Evolutionary conservation across 140 eudicot genomes (phyloP).

Genomic region (Erigeron philadelphicus): DNA sequence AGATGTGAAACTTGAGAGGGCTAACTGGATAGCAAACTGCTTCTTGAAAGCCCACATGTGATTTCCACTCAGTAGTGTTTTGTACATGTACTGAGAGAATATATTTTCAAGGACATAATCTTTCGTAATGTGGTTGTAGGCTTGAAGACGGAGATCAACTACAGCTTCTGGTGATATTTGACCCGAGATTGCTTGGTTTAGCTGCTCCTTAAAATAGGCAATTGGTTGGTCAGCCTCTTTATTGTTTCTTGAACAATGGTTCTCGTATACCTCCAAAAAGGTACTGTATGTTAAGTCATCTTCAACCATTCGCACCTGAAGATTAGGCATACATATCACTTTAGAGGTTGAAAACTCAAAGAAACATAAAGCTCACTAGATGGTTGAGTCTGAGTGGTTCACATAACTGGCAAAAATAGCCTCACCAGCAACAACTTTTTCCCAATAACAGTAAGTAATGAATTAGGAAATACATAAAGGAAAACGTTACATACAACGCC

Average conservation of each 20-base stretch:
- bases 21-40: slow-evolving; percentile 94
- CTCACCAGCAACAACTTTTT: no score
- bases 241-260: slow-evolving; percentile 92
- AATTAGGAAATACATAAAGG: no score
- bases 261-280: slow-evolving; percentile 97
- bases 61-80: slow-evolving; percentile 70
- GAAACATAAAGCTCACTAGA: background rate
- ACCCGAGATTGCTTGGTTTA: slow-evolving; percentile 91
- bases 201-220: slow-evolving; percentile 86
- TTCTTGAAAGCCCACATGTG: slow-evolving; percentile 98
- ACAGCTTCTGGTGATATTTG: slow-evolving; percentile 92
- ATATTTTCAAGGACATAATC: slow-evolving; percentile 67
- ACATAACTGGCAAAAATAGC: background rate
- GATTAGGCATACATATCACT: slow-evolving; percentile 16
- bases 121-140: slow-evolving; percentile 80
- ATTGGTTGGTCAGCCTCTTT: slow-evolving; percentile 92
- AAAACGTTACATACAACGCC: no score
- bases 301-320: slow-evolving; percentile 97
- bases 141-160: slow-evolving; percentile 93
- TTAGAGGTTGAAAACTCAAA: slow-evolving; percentile 14
- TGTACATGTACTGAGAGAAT: slow-evolving; percentile 95
- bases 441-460: no score
- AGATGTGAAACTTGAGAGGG: slow-evolving; percentile 89
- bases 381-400: background rate
- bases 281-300: slow-evolving; percentile 96